Base-by-base conservation (phyloP, 495 filamentous ascomycete species). In the Podospora pseudopauciseta region DNA sequence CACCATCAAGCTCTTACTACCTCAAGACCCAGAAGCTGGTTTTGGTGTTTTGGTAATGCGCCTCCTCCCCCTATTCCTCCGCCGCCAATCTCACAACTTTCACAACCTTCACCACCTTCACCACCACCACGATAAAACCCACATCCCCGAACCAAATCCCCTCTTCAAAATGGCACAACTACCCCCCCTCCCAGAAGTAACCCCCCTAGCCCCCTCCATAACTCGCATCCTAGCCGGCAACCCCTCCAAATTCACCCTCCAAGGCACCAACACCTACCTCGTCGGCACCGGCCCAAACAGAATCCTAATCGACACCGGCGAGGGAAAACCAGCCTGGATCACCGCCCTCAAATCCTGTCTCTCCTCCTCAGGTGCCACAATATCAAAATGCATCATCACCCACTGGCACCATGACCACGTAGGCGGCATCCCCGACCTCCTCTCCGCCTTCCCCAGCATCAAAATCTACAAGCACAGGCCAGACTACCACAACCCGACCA, bases 321-420 rank as follows among this genome's bases (percentile, higher is more conserved):
- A 92, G 74, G 91, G 90, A 58, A 82, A 81, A 58, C 85, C 84
- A 44, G 78, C 82, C 16, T 91, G 91, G 89, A 77, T 84, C 39
- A 68, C 81, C 0, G 79, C 83, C 2, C 81, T 98, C 16, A 83
- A 86, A 67, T 75, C 80, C 19, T 83, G 90, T 4, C 85, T 98
- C 27, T 71, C 54, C 28, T 19, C 27, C 15, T 32, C 23, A 19
- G 49, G 23, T 1, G 23, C 64, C 26, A 32, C 80, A 2, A 80
- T 85, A 34, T 91, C 96, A 73, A 84, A 88, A 39, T 87, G 88
- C 49, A 83, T 84, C 0, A 82, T 97, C 34, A 65, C 67, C 30
- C 95, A 99, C 77, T 92, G 92, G 91, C 95, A 99, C 76, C 84
- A 78, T 32, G 95, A 99, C 76, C 95, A 99, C 74, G 82, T 87